Evolutionary conservation across 257 asterid species (phyloP).

Genomic region (Penstemon davidsonii): DNA sequence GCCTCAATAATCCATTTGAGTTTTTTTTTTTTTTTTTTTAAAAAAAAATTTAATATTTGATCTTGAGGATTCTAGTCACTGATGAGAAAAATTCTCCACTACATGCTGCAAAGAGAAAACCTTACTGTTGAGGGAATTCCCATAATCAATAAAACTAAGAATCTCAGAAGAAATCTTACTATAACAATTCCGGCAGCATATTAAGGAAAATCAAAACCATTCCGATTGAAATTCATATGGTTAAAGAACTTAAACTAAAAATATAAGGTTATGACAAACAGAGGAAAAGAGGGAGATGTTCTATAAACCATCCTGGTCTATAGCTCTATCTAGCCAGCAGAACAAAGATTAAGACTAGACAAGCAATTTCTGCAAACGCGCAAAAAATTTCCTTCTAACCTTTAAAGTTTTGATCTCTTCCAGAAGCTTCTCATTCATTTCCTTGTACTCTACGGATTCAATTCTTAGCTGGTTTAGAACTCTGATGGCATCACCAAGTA

Average conservation of each 20-base stretch:
- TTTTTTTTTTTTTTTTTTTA: background rate
- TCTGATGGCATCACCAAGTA: conserved; percentile 73
- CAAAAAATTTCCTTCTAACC: conserved; percentile 40
- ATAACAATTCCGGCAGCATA: background rate
- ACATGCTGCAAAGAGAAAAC: background rate
- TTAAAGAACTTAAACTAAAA: background rate
- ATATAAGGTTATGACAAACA: background rate
- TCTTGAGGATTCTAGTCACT: background rate
- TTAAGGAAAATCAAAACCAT: background rate
- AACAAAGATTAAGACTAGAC: background rate
- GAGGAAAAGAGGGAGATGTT: background rate
- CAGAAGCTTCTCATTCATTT: conserved; percentile 55
- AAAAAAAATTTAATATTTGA: background rate
- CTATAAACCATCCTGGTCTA: background rate
- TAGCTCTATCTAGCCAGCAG: background rate
- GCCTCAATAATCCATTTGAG: background rate
- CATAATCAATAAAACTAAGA: background rate
- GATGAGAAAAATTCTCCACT: background rate
- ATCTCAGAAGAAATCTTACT: no score
- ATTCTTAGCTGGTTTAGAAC: conserved; percentile 54
- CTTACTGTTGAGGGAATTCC: background rate
- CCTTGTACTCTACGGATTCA: conserved; percentile 55
- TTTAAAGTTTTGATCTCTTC: conserved; percentile 74
- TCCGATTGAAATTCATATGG: background rate
- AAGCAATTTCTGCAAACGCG: background rate